phyloP scores from a whole-genome alignment of 768 basidiomycete genomes.

The Mycena galopus region DNA sequence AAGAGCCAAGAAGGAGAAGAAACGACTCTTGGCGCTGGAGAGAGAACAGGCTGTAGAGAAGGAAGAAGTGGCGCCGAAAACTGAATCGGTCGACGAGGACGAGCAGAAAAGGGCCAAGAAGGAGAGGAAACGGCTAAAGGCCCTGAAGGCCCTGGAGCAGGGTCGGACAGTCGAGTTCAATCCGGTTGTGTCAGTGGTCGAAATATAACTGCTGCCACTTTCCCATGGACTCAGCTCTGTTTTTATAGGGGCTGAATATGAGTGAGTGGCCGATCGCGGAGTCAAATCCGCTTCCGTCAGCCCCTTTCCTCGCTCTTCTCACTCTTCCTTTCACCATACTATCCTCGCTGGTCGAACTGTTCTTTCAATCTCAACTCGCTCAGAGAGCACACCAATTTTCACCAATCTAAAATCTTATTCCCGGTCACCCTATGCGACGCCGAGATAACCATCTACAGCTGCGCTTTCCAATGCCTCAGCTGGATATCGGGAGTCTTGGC shows the following conservation, averaged over 20 bases:
- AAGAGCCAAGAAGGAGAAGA: slow-evolving; percentile 28
- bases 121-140: slow-evolving; percentile 28
- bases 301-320: slow-evolving; percentile 11
- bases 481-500: slow-evolving; percentile 15
- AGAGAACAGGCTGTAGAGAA: slow-evolving; percentile 3
- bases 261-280: too few relatives aligned
- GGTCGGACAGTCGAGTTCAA: background rate
- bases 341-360: slow-evolving; percentile 22
- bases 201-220: too few relatives aligned
- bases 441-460: slow-evolving; percentile 6
- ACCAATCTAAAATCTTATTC: background rate
- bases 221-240: too few relatives aligned
- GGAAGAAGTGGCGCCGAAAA: slow-evolving; percentile 7
- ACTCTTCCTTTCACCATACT: background rate
- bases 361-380: slow-evolving; percentile 11
- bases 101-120: slow-evolving; percentile 25
- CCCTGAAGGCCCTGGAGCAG: slow-evolving; percentile 28
- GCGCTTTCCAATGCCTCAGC: slow-evolving; percentile 27
- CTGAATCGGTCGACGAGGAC: background rate
- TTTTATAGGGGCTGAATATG: too few relatives aligned
- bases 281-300: slow-evolving; percentile 16
- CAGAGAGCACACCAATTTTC: slow-evolving; percentile 11
- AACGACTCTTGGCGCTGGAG: slow-evolving; percentile 1
- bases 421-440: slow-evolving; percentile 8
- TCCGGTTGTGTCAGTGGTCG: background rate